Conservation (phyloP, 768 basidiomycete genomes). For the Hericium alpestre region DNA sequence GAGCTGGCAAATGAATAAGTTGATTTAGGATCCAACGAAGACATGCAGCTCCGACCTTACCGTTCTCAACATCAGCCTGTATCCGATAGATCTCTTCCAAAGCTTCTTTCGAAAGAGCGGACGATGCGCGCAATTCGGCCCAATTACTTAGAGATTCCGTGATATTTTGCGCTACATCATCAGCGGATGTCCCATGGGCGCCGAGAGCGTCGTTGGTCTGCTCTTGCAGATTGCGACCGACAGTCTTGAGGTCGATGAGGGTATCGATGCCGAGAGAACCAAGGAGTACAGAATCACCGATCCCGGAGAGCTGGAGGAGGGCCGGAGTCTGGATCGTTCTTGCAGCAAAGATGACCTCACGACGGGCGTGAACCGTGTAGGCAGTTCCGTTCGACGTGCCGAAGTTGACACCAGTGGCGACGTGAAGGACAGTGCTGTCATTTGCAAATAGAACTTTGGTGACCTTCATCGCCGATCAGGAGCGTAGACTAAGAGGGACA, state of each 20-base stretch:
- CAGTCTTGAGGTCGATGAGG: conserved; percentile 24
- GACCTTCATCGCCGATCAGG: not conserved
- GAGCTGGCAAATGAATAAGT: not conserved
- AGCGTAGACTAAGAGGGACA: conserved; percentile 13
- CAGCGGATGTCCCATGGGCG: conserved; percentile 22
- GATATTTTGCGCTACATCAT: not conserved
- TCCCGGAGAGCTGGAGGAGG: conserved; percentile 22
- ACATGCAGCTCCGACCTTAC: not conserved
- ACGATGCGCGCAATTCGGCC: not conserved
- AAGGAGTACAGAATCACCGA: conserved; percentile 21
- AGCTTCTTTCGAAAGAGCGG: not conserved
- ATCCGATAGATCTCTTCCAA: not conserved
- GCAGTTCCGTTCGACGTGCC: conserved; percentile 13
- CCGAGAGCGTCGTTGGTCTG: conserved; percentile 33
- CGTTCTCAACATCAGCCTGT: not conserved
- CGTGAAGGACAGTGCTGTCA: not conserved
- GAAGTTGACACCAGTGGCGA: not conserved
- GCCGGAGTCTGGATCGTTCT: not conserved
- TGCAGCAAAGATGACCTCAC: conserved; percentile 2
- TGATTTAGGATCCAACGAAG: not conserved
- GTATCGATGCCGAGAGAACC: conserved; percentile 18
- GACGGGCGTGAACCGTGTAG: not conserved
- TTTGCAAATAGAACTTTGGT: not conserved
- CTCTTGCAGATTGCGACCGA: conserved; percentile 29
- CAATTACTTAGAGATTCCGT: not conserved